phyloP scores from a whole-genome alignment of 2,329 filamentous ascomycete species.

The Aspergillus uvarum region DNA sequence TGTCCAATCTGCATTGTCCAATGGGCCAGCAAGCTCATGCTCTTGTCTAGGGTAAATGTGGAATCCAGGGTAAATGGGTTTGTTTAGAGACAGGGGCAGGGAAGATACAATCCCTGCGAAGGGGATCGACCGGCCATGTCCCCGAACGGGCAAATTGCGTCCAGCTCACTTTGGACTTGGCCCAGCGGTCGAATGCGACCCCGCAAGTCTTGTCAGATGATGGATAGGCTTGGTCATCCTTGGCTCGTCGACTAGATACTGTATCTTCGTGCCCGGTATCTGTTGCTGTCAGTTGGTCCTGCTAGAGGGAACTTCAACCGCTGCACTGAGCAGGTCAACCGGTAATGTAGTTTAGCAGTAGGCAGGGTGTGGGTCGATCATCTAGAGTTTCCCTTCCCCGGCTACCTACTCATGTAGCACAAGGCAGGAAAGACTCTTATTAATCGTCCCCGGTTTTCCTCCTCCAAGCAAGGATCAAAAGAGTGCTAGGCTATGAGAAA shows the following conservation, averaged over 20 bases:
- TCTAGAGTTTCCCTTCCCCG: no score
- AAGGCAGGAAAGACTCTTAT: neutral
- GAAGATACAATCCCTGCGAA: neutral
- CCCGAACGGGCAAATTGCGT: conserved; percentile 3
- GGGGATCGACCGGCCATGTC: conserved; percentile 7
- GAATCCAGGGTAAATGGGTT: neutral
- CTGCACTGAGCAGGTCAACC: neutral
- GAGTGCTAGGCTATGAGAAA: neutral
- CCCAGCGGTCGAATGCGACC: neutral
- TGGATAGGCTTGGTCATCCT: neutral
- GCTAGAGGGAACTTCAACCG: neutral
- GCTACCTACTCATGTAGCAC: neutral
- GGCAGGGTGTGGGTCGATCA: neutral
- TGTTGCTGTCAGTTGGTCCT: neutral
- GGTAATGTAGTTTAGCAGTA: neutral
- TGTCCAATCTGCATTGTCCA: neutral
- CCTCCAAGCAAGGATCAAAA: neutral
- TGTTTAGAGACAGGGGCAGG: neutral
- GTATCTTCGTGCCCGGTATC: neutral
- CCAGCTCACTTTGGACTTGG: conserved; percentile 1
- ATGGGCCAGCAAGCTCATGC: neutral
- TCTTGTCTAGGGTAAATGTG: neutral
- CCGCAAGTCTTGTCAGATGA: conserved; percentile 9
- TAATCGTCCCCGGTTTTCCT: neutral
- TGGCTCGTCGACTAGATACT: neutral